These are phyloP conservation scores for Chaetomiaceae sp. DNA, from an alignment of 2,329 filamentous ascomycete genomes.

Conservation along the genomic window DNA sequence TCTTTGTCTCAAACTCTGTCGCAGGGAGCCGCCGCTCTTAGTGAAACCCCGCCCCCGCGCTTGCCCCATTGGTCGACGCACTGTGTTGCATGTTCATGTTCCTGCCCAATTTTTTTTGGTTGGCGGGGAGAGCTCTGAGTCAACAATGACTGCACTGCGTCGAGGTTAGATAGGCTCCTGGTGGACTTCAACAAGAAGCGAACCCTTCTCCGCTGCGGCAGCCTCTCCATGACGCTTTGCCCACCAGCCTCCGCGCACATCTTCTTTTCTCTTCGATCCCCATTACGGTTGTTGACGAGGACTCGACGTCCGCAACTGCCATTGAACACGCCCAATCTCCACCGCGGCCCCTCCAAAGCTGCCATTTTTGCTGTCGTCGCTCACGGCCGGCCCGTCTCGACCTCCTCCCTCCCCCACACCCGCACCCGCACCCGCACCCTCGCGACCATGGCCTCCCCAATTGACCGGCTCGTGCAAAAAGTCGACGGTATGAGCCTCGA, in stretches of 20 bases:
- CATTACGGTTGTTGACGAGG: constrained; percentile 9
- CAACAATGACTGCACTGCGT: no score
- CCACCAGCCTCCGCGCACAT: neutral
- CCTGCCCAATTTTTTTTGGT: no score
- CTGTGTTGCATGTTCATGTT: no score
- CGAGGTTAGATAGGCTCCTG: no score
- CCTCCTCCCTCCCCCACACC: constrained; percentile 10
- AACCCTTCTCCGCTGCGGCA: neutral
- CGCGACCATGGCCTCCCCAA: constrained; percentile 24
- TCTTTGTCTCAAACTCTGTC: no score
- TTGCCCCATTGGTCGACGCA: no score
- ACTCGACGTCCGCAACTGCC: constrained; percentile 15
- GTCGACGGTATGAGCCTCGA: constrained; percentile 33
- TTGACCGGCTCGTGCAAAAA: constrained; percentile 31
- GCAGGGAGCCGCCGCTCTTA: no score
- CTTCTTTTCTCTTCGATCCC: constrained; percentile 13
- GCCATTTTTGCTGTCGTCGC: constrained; percentile 7
- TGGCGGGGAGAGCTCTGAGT: no score
- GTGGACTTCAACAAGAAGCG: no score
- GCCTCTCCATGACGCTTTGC: constrained; percentile 15
- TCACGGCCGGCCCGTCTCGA: constrained; percentile 15
- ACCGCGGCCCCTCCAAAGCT: constrained; percentile 1
- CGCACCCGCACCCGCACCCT: constrained; percentile 12
- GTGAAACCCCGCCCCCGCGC: no score
- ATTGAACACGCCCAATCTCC: no score